Evolutionary conservation across 768 basidiomycete genomes (phyloP).

Genomic region (Russula sp.): DNA sequence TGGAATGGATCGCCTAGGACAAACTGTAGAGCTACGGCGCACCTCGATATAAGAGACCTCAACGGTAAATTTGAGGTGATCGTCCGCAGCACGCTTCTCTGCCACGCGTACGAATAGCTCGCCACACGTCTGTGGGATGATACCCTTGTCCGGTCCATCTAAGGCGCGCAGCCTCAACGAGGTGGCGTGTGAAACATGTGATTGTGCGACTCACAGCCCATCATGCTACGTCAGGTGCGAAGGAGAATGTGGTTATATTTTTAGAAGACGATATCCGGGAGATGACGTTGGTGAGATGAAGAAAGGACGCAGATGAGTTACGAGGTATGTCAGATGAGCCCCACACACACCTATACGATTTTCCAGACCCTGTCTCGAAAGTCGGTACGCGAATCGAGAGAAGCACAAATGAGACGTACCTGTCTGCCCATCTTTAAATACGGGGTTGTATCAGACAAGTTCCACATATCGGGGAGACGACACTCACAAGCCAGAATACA

Average conservation of each 20-base stretch:
- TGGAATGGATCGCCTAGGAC: background rate
- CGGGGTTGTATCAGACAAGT: background rate
- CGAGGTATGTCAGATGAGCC: background rate
- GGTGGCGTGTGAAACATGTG: slow-evolving; percentile 7
- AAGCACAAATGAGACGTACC: slow-evolving; percentile 44
- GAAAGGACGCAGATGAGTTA: background rate
- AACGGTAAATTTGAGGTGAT: slow-evolving; percentile 76
- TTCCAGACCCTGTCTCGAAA: slow-evolving; percentile 63
- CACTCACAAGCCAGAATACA: slow-evolving; percentile 97
- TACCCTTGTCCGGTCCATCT: slow-evolving; percentile 96
- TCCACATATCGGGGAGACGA: slow-evolving; percentile 8
- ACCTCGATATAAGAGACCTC: slow-evolving; percentile 99
- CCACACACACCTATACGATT: slow-evolving; percentile 75
- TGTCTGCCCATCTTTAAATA: slow-evolving; percentile 65
- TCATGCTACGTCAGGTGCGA: slow-evolving; percentile 57
- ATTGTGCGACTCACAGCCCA: slow-evolving; percentile 68
- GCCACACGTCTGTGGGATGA: slow-evolving; percentile 92
- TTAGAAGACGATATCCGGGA: background rate
- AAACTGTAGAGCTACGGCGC: slow-evolving; percentile 19
- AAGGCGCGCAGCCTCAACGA: background rate
- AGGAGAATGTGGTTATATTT: background rate
- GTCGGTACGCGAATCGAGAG: background rate
- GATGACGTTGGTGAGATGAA: background rate
- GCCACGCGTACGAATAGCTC: slow-evolving; percentile 86
- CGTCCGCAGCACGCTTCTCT: slow-evolving; percentile 53